A percentile compares a stretch with the other conserved stretches of the same genome.
These are phyloP conservation scores for Combretum micranthum DNA, from an alignment of 345 rosid genomes.

Conservation along the genomic window DNA sequence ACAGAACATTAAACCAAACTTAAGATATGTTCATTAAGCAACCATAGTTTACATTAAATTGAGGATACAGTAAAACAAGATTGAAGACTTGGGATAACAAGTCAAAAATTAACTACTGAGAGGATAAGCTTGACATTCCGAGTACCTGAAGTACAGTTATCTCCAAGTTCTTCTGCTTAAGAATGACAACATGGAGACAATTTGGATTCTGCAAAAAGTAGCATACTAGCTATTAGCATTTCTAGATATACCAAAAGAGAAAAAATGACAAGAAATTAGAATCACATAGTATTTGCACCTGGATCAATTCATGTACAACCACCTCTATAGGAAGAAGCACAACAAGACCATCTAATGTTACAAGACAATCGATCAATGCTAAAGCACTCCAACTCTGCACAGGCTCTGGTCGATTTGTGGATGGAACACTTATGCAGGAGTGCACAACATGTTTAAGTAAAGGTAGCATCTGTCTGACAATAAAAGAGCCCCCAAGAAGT, in stretches of 20 bases:
- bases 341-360: constrained; percentile 69
- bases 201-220: constrained; percentile 48
- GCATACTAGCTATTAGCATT: neutral
- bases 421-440: constrained; percentile 54
- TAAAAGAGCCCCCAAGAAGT: constrained; percentile 64
- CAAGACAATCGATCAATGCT: constrained; percentile 70
- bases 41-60: too few species aligned
- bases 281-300: constrained; percentile 34
- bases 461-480: constrained; percentile 79
- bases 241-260: too few species aligned
- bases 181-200: constrained; percentile 60
- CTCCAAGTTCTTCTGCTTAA: constrained; percentile 65
- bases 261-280: constrained; percentile 7
- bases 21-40: too few species aligned
- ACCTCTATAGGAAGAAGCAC: constrained; percentile 59
- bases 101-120: neutral
- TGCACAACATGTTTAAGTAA: constrained; percentile 66
- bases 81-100: too few species aligned
- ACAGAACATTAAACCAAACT: too few species aligned
- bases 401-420: constrained; percentile 73
- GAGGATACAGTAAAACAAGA: too few species aligned
- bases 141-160: constrained; percentile 73
- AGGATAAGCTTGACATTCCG: constrained; percentile 9
- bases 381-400: constrained; percentile 79
- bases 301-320: constrained; percentile 66